Base-by-base conservation (phyloP, 164 flowering plant species). In the Cinnamomum micranthum region DNA sequence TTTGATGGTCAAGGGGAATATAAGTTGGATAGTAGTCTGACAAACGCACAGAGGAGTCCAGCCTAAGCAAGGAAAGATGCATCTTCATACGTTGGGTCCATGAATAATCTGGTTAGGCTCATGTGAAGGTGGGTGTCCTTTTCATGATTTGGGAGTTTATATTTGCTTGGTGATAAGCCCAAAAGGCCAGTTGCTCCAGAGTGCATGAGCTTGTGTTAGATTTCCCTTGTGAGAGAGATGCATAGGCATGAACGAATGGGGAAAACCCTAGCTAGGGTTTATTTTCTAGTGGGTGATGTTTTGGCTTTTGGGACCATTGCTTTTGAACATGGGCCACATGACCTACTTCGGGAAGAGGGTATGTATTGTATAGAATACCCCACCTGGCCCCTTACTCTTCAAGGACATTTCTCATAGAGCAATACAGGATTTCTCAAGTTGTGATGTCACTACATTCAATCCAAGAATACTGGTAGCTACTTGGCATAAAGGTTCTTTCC, bases 51-150 rank as follows among this genome's bases (percentile, higher is more conserved):
- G 47, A 7, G 47, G 47, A 41, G 47, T 41, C 47, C 10, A 41
- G 47, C 47, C 47, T 0, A 41, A 7, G 47, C 1, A 41, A 41
- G 60, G 60, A 55, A 55, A 55, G 60, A 55, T 55, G n/a, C 60
- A 41, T 23, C 28, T 67, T 67, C 28, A 31, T 67, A 19, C 69
- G 50, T 67, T 17, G 69, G 69, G 47, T 19, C 50, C 69, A 67
- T 67, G 35, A 67, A 67, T 67, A 17, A 67, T 67, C 50, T 33
- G 47, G 69, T 27, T 67, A 35, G 69, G 47, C 69, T 67, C 69
- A 67, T 67, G 69, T 67, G 50, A 67, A 25, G 35, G 19, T 31
- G 69, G 35, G 19, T 31, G 69, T 66, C 69, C 69, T 66, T 22
- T 66, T 66, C 69, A 66, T 31, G 41, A 19, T 66, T 66, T 67